These are phyloP conservation scores for Vitis hybrid DNA, from an alignment of 177 flowering plant genomes.

Conservation along the genomic window DNA sequence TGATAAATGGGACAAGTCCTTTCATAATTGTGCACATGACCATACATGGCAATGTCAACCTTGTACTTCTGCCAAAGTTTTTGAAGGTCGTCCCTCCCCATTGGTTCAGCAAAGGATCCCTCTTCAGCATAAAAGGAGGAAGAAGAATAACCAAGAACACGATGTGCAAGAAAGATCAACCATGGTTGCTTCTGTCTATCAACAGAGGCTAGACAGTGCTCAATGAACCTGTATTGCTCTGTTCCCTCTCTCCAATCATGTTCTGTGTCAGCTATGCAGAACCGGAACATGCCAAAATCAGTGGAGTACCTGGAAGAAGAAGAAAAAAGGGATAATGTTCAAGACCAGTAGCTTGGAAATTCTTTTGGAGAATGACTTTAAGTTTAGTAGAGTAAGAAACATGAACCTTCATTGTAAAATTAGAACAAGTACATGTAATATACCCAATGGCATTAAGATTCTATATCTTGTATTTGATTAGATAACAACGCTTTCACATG, in stretches of 20 bases:
- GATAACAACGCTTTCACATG: no score
- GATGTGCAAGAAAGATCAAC: constrained; percentile 84
- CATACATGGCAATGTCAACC: constrained; percentile 77
- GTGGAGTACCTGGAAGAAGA: constrained; percentile 68
- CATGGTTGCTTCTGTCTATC: constrained; percentile 86
- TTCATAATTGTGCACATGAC: constrained; percentile 84
- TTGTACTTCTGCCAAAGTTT: constrained; percentile 89
- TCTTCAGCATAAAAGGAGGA: constrained; percentile 42
- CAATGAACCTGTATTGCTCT: constrained; percentile 80
- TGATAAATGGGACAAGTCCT: constrained; percentile 87
- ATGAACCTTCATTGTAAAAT: no score
- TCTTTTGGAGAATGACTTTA: no score
- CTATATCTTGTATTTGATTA: no score
- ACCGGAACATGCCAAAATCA: constrained; percentile 90
- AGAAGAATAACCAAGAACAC: constrained; percentile 86
- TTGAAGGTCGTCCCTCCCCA: constrained; percentile 88
- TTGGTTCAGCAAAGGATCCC: constrained; percentile 87
- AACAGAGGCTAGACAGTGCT: constrained; percentile 72
- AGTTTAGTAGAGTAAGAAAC: no score
- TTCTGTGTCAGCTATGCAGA: constrained; percentile 89
- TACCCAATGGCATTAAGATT: no score
- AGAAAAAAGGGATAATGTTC: not conserved
- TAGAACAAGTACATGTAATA: no score
- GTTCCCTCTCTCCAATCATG: constrained; percentile 92
- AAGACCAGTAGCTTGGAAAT: no score